These are phyloP conservation scores for Termitomyces sp. DNA, from an alignment of 768 basidiomycete genomes.

Conservation along the genomic window DNA sequence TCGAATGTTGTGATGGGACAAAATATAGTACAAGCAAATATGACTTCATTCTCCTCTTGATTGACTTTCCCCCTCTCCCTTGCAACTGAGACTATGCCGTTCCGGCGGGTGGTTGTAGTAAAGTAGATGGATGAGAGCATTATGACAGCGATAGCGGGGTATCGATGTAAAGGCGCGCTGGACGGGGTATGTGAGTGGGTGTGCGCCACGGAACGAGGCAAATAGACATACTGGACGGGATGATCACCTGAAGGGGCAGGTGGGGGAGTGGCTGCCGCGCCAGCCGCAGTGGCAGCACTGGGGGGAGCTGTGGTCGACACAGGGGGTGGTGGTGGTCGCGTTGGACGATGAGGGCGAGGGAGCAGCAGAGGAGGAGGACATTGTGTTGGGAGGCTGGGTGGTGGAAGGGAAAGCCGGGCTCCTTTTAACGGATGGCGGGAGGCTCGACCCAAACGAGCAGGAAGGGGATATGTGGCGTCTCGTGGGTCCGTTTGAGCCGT, in stretches of 20 bases:
- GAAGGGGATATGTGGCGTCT: slow-evolving; percentile 29
- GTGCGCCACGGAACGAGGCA: slow-evolving; percentile 8
- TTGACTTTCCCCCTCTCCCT: slow-evolving; percentile 15
- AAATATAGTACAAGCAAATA: slow-evolving; percentile 27
- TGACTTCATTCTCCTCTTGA: slow-evolving; percentile 31
- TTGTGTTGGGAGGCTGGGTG: slow-evolving; percentile 20
- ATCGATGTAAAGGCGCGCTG: slow-evolving; percentile 7
- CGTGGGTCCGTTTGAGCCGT: slow-evolving; percentile 36
- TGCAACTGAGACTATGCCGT: slow-evolving; percentile 17
- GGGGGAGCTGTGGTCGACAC: slow-evolving; percentile 55
- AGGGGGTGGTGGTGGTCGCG: slow-evolving; percentile 19
- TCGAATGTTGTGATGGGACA: slow-evolving; percentile 23
- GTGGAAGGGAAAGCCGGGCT: slow-evolving; percentile 17
- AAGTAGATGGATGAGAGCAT: slow-evolving; percentile 19
- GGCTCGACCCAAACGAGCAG: slow-evolving; percentile 22
- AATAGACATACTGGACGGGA: slow-evolving; percentile 6
- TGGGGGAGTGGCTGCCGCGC: slow-evolving; percentile 56
- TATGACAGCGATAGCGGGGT: slow-evolving; percentile 16
- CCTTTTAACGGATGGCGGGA: slow-evolving; percentile 30
- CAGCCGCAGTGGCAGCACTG: slow-evolving; percentile 79
- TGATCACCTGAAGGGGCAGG: slow-evolving; percentile 60
- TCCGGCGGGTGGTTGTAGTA: slow-evolving; percentile 13
- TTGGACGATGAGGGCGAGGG: slow-evolving; percentile 20
- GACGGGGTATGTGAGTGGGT: slow-evolving; percentile 1
- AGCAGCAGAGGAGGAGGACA: slow-evolving; percentile 22